phyloP scores from a whole-genome alignment of 148 eudicot species.

The Rhododendron simsii region DNA sequence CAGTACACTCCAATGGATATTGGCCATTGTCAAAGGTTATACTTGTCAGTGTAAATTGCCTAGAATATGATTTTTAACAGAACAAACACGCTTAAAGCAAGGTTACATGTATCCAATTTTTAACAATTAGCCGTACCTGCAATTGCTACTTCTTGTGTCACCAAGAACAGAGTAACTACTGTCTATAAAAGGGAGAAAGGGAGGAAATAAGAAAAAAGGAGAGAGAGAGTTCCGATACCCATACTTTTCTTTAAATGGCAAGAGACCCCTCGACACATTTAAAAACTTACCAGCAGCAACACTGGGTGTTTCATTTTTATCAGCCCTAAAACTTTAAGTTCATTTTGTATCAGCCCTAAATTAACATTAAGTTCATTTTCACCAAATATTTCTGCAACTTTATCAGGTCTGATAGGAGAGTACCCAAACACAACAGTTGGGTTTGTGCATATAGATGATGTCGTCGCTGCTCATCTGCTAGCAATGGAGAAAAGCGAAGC shows the following conservation, averaged over 20 bases:
- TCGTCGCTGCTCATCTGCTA: conserved; percentile 62
- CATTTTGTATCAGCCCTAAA: neutral
- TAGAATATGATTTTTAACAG: neutral
- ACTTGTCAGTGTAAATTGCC: neutral
- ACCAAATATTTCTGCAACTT: neutral
- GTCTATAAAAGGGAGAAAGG: neutral
- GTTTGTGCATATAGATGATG: conserved; percentile 84
- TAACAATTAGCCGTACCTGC: neutral
- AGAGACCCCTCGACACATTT: neutral
- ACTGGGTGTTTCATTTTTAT: neutral
- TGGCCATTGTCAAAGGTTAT: conserved; percentile 65
- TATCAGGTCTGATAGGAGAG: conserved; percentile 54
- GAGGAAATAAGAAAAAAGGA: neutral
- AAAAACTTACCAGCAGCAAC: neutral
- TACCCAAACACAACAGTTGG: conserved; percentile 71
- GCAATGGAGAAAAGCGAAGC: conserved; percentile 81
- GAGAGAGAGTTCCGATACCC: neutral
- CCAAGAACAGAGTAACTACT: neutral
- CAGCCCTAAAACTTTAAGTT: neutral
- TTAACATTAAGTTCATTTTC: neutral
- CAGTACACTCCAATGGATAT: conserved; percentile 63
- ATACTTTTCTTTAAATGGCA: neutral
- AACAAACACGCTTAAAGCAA: neutral
- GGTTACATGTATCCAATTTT: neutral
- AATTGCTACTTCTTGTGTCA: neutral